Evolutionary conservation across 2,329 filamentous ascomycete genomes (phyloP).

Genomic region (Ophiostoma sp.): DNA sequence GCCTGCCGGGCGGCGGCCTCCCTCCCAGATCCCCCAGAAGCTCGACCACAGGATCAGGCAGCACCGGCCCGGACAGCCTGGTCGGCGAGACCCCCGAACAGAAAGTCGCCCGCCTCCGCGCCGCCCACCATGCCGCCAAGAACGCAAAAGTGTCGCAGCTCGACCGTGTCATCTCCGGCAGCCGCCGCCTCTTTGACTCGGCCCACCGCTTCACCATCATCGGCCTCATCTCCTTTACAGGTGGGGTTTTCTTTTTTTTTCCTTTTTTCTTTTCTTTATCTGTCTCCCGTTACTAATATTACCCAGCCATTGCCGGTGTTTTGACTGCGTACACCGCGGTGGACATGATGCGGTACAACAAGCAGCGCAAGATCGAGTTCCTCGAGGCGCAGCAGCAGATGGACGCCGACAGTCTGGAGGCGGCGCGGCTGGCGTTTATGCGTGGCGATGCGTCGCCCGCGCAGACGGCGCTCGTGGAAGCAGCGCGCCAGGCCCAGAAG

Average conservation of each 20-base stretch:
- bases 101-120: slow-evolving; percentile 62
- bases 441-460: slow-evolving; percentile 52
- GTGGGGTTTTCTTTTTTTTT: slow-evolving; percentile 36
- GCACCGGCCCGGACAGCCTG: slow-evolving; percentile 25
- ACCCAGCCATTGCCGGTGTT: slow-evolving; percentile 53
- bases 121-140: slow-evolving; percentile 62
- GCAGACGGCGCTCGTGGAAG: slow-evolving; percentile 53
- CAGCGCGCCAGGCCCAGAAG: slow-evolving; percentile 46
- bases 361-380: slow-evolving; percentile 55
- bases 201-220: slow-evolving; percentile 53
- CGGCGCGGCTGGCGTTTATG: slow-evolving; percentile 57
- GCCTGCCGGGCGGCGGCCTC: background rate
- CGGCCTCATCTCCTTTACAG: slow-evolving; percentile 52
- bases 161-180: slow-evolving; percentile 46
- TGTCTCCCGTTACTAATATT: background rate
- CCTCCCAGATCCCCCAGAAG: background rate
- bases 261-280: background rate
- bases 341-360: slow-evolving; percentile 59
- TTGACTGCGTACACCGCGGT: slow-evolving; percentile 55
- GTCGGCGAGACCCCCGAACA: slow-evolving; percentile 60
- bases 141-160: slow-evolving; percentile 51
- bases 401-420: slow-evolving; percentile 50
- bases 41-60: slow-evolving; percentile 19
- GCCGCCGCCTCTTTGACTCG: slow-evolving; percentile 49
- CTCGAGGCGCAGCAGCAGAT: slow-evolving; percentile 50